These are phyloP conservation scores for Cladophialophora exuberans DNA, from an alignment of 2,329 filamentous ascomycete species.

Conservation along the genomic window DNA sequence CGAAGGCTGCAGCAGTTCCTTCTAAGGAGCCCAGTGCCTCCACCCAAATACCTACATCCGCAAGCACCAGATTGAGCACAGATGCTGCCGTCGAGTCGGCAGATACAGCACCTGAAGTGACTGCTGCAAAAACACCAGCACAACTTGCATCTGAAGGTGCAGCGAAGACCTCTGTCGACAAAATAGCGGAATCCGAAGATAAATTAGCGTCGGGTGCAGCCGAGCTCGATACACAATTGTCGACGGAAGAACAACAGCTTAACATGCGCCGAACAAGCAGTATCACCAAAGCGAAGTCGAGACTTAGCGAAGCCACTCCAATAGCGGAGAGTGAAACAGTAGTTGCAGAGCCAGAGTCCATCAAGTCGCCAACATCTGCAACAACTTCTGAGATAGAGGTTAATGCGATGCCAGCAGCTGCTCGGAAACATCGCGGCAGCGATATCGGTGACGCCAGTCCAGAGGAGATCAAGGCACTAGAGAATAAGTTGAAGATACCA, in stretches of 20 bases:
- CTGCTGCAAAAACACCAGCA: slow-evolving; percentile 30
- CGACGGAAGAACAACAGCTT: slow-evolving; percentile 27
- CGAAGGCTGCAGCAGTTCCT: slow-evolving; percentile 22
- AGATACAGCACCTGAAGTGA: slow-evolving; percentile 22
- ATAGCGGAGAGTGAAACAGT: slow-evolving; percentile 27
- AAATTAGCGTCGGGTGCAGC: slow-evolving; percentile 20
- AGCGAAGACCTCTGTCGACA: slow-evolving; percentile 32
- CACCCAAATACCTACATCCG: slow-evolving; percentile 18
- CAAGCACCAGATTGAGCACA: slow-evolving; percentile 19
- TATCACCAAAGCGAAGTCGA: slow-evolving; percentile 20
- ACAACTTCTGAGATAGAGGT: slow-evolving; percentile 19
- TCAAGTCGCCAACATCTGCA: not conserved
- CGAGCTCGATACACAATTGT: slow-evolving; percentile 19
- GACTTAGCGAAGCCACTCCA: slow-evolving; percentile 25
- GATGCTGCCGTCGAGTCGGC: slow-evolving; percentile 26
- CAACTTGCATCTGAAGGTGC: slow-evolving; percentile 30
- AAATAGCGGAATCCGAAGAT: slow-evolving; percentile 27
- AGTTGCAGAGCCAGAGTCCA: slow-evolving; percentile 8
- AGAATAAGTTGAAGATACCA: slow-evolving; percentile 37
- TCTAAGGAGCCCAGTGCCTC: slow-evolving; percentile 16
- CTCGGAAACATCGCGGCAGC: slow-evolving; percentile 40
- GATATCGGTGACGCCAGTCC: slow-evolving; percentile 40
- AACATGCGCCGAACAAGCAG: slow-evolving; percentile 25
- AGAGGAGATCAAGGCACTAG: slow-evolving; percentile 34
- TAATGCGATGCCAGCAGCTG: slow-evolving; percentile 21